Conservation (phyloP, 371 early-diverging fungal genomes). For the Amoeboaphelidium occidentale region DNA sequence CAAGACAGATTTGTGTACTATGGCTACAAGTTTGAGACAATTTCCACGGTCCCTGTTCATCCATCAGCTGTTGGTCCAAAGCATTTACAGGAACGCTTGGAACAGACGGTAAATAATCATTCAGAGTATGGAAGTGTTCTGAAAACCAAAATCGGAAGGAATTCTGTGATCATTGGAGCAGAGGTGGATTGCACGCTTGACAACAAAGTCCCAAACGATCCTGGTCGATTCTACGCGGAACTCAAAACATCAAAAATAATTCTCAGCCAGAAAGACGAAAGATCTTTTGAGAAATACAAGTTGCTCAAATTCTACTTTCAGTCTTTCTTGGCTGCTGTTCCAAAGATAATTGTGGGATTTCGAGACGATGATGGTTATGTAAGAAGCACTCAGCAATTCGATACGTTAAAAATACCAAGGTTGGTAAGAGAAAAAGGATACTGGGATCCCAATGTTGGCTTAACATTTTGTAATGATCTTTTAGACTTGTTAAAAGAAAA, state of each 20-base stretch:
- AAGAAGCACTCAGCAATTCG: slow-evolving; percentile 22
- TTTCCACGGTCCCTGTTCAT: slow-evolving; percentile 6
- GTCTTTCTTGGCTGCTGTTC: slow-evolving; percentile 68
- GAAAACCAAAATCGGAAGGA: slow-evolving; percentile 35
- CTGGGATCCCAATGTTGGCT: background rate
- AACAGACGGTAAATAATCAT: slow-evolving; percentile 7
- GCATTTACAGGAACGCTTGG: background rate
- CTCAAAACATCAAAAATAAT: slow-evolving; percentile 61
- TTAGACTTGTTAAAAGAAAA: background rate
- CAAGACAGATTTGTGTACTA: slow-evolving; percentile 5
- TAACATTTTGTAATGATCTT: background rate
- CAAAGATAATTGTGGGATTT: slow-evolving; percentile 53
- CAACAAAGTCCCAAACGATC: background rate
- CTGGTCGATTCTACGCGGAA: slow-evolving; percentile 36
- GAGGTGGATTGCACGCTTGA: slow-evolving; percentile 58
- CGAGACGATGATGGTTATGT: slow-evolving; percentile 43
- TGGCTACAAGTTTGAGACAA: slow-evolving; percentile 21
- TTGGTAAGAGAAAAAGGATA: slow-evolving; percentile 21
- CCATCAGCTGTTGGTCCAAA: background rate
- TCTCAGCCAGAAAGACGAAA: slow-evolving; percentile 18
- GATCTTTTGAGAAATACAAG: slow-evolving; percentile 46
- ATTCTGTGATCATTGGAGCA: slow-evolving; percentile 54
- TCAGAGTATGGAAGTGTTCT: background rate
- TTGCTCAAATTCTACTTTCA: slow-evolving; percentile 74
- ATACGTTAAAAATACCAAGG: slow-evolving; percentile 57